phyloP scores from a whole-genome alignment of 768 basidiomycete genomes.

The Lenzites betulinus region DNA sequence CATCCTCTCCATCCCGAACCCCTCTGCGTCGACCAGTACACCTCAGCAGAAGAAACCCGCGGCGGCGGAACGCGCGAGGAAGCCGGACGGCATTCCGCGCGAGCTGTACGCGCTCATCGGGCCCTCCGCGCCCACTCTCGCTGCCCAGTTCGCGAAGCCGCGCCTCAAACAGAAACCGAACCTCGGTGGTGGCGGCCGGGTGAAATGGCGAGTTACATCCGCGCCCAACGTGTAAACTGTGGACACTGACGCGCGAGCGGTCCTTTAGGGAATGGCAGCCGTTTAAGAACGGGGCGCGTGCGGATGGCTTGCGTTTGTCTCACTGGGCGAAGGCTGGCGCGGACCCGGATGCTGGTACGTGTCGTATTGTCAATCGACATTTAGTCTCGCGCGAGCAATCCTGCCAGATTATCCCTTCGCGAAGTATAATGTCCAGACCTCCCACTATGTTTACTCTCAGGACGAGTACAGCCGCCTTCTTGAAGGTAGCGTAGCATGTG shows the following conservation, averaged over 20 bases:
- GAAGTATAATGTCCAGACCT: conserved; percentile 75
- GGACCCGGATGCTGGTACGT: conserved; percentile 54
- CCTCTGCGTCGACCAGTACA: conserved; percentile 46
- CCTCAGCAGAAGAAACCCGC: conserved; percentile 47
- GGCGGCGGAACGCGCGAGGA: conserved; percentile 45
- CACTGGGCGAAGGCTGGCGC: conserved; percentile 81
- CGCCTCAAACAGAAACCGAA: conserved; percentile 87
- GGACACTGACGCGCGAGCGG: not conserved
- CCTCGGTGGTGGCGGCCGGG: conserved; percentile 58
- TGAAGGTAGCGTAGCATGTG: conserved; percentile 50
- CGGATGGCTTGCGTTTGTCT: conserved; percentile 64
- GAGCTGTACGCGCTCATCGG: conserved; percentile 95
- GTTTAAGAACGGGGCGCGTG: conserved; percentile 74
- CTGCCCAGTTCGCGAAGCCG: conserved; percentile 76
- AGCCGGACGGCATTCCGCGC: conserved; percentile 89
- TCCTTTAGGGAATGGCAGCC: conserved; percentile 68
- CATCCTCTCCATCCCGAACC: conserved; percentile 63
- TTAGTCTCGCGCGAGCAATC: not conserved
- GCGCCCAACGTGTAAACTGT: not conserved
- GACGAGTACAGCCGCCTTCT: conserved; percentile 87
- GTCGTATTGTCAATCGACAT: conserved; percentile 21
- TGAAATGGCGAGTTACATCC: conserved; percentile 62
- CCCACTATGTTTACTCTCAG: conserved; percentile 71
- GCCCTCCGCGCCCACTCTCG: conserved; percentile 85
- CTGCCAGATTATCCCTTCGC: conserved; percentile 74